A percentile compares a stretch with the other conserved stretches of the same genome.
phyloP scores from a whole-genome alignment of 2,329 filamentous ascomycete genomes.

The Ilyonectria robusta region DNA sequence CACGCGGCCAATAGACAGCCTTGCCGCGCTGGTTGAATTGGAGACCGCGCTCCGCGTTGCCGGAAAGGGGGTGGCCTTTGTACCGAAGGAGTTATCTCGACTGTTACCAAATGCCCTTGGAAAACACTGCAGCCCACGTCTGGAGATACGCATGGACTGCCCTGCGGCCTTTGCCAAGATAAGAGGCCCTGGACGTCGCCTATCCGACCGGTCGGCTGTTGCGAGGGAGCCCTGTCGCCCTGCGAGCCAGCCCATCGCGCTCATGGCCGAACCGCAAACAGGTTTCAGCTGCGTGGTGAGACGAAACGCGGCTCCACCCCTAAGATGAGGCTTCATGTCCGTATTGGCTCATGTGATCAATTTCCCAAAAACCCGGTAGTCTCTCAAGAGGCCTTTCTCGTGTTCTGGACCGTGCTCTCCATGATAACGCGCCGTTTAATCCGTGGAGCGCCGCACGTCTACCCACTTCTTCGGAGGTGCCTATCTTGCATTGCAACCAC shows the following conservation, averaged over 20 bases:
- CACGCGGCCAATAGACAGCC: constrained; percentile 19
- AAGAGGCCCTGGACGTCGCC: constrained; percentile 7
- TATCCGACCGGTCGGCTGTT: constrained; percentile 2
- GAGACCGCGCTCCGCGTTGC: constrained; percentile 30
- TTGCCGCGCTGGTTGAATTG: constrained; percentile 32
- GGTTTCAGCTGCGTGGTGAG: constrained; percentile 21
- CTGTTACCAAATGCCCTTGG: constrained; percentile 22
- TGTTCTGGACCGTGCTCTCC: constrained; percentile 10
- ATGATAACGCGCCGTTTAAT: constrained; percentile 16
- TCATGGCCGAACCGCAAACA: neutral
- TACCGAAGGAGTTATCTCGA: neutral
- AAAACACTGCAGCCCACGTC: constrained; percentile 16
- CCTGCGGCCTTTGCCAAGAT: constrained; percentile 11
- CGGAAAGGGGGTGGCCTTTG: constrained; percentile 14
- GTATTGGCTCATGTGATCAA: neutral
- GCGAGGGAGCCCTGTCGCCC: too few species aligned
- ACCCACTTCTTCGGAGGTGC: neutral
- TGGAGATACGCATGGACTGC: constrained; percentile 30
- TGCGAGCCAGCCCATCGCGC: neutral
- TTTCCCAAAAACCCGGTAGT: constrained; percentile 7
- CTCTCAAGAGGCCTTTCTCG: neutral
- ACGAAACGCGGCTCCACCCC: constrained; percentile 20
- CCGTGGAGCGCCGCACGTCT: constrained; percentile 1
- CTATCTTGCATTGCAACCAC: constrained; percentile 17
- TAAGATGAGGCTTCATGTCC: constrained; percentile 12